These are phyloP conservation scores for Alternaria ethzedia DNA, from an alignment of 2,329 filamentous ascomycete species.

Conservation along the genomic window DNA sequence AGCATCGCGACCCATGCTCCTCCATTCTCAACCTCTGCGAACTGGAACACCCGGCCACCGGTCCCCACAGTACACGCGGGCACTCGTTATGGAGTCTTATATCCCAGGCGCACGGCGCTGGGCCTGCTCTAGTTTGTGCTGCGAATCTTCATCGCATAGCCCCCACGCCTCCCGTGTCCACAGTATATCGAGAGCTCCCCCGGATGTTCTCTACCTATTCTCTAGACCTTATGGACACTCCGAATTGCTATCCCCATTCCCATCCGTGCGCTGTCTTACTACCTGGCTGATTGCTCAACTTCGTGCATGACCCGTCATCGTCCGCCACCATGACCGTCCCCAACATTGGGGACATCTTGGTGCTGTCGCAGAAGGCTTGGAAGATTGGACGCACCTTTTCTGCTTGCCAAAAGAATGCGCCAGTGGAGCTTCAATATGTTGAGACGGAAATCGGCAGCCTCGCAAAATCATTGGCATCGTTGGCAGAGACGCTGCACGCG, in stretches of 20 bases:
- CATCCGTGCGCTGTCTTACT: not conserved
- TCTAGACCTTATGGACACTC: not conserved
- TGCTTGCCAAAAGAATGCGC: constrained; percentile 49
- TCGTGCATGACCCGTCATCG: constrained; percentile 14
- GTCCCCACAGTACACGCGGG: constrained; percentile 9
- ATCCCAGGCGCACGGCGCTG: constrained; percentile 33
- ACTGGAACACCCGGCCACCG: constrained; percentile 20
- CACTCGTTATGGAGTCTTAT: constrained; percentile 16
- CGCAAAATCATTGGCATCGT: constrained; percentile 51
- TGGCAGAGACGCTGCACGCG: constrained; percentile 54
- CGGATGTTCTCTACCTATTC: constrained; percentile 10
- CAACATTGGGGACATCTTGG: constrained; percentile 53
- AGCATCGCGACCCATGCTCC: constrained; percentile 12
- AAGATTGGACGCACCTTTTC: constrained; percentile 54
- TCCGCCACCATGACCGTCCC: constrained; percentile 39
- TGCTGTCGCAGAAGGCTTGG: constrained; percentile 56
- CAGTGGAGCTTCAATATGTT: constrained; percentile 51
- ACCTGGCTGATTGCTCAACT: not conserved
- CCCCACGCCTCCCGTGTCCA: constrained; percentile 28
- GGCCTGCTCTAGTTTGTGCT: constrained; percentile 18
- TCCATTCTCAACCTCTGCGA: constrained; percentile 18
- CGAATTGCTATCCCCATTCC: not conserved
- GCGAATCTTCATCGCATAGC: constrained; percentile 16
- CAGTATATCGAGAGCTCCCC: constrained; percentile 31
- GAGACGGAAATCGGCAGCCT: constrained; percentile 52